Evolutionary conservation across 2,329 filamentous ascomycete species (phyloP).

Genomic region (Fusarium aywerte): DNA sequence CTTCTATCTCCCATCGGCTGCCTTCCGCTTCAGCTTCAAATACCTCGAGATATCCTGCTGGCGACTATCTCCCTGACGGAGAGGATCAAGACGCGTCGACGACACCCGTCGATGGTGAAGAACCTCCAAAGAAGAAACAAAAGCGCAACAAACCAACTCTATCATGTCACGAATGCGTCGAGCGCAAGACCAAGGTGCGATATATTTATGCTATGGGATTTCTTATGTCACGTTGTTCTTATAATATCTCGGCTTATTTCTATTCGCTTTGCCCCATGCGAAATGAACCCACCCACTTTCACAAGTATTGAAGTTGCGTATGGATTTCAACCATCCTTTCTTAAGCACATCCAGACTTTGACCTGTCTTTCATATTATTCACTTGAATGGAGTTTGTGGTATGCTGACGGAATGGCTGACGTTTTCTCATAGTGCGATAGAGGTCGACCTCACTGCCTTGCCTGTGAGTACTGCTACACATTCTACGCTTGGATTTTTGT

Average conservation of each 20-base stretch:
- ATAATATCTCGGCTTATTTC: neutral
- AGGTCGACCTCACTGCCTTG: conserved; percentile 74
- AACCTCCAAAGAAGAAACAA: conserved; percentile 74
- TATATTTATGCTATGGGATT: conserved; percentile 12
- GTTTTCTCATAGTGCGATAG: conserved; percentile 72
- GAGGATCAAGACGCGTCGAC: conserved; percentile 41
- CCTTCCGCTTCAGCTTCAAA: conserved; percentile 39
- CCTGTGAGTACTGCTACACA: conserved; percentile 60
- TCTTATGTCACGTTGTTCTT: conserved; percentile 3
- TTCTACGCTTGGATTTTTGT: neutral
- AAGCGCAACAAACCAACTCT: conserved; percentile 86
- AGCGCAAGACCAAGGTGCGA: conserved; percentile 80
- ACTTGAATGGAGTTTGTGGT: neutral
- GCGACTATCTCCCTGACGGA: conserved; percentile 34
- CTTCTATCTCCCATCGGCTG: conserved; percentile 41
- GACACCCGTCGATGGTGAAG: conserved; percentile 43
- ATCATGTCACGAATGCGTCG: conserved; percentile 82
- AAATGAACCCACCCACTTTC: conserved; percentile 36
- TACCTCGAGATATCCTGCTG: conserved; percentile 30
- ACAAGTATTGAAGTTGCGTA: conserved; percentile 1
- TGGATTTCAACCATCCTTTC: neutral
- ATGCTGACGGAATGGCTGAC: conserved; percentile 21
- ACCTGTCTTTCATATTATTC: neutral
- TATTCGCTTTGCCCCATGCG: conserved; percentile 6
- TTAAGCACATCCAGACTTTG: neutral